Evolutionary conservation across 139 green algal genomes (phyloP), one percentile per base, ranked within the genome.

Genomic region (Haematococcus sp.): DNA sequence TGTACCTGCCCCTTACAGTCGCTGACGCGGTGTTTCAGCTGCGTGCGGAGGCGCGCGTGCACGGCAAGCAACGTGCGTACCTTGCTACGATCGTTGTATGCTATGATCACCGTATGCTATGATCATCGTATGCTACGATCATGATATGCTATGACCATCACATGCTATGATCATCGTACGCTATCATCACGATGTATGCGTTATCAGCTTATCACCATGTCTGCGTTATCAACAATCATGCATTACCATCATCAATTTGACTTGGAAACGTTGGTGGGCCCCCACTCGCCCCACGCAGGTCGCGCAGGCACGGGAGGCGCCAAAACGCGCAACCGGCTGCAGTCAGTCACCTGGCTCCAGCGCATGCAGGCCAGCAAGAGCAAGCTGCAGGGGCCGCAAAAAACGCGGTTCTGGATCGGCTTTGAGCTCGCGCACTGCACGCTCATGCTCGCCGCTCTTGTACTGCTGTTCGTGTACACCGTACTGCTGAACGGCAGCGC

Each of bases 381-480:
- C 11, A 60, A 61, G 52, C 20, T 61, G 11, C 11, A 27, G 52
- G 23, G 52, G 15, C 20, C 22, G 5, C 52, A 61, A 20, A 65
- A 65, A n/a, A 34, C 58, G 25, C 58, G 25, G n/a, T 65, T 35
- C 27, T 65, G 58, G 58, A 33, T 65, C 11, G 58, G 25, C 20
- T 65, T 34, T 35, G 58, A 65, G 58, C 20, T 27, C 11, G 27
- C 35, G 25, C 58, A 65, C 25, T 65, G 58, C 25, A n/a, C n/a
- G 25, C 20, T 65, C 20, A 65, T 65, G 58, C 58, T 65, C 4
- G 58, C 58, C 20, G 58, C 58, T 4, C 58, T 65, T 22, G 58
- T 65, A 27, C 58, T 65, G 58, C 58, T 65, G 4, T 65, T 65
- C 25, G 25, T 65, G n/a, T 65, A 65, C 58, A 27, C 27, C 3